Conservation (phyloP, 306 rosid species). For the Datisca glomerata region DNA sequence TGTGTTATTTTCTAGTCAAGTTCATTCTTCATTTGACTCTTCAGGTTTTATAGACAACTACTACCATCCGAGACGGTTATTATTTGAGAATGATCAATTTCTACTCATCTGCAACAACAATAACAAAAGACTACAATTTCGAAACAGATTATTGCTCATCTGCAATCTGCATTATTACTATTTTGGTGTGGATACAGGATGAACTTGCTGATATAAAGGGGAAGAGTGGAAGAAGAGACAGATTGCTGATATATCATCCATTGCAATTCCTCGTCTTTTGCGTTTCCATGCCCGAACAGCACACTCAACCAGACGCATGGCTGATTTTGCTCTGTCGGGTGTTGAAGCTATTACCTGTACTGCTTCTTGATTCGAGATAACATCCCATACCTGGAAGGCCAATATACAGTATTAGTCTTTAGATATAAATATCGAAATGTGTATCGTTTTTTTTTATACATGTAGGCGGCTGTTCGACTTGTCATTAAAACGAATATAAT, state of each 20-base stretch:
- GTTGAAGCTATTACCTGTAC: constrained; percentile 57
- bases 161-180: constrained; percentile 4
- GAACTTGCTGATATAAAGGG: constrained; percentile 18
- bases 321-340: constrained; percentile 42
- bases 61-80: too few species aligned
- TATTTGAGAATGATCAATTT: too few species aligned
- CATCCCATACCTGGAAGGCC: constrained; percentile 80
- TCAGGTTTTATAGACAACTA: too few species aligned
- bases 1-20: too few species aligned
- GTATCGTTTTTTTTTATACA: too few species aligned
- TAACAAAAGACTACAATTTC: too few species aligned
- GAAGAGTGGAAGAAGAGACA: constrained; percentile 76
- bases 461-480: too few species aligned
- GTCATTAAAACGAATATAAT: too few species aligned
- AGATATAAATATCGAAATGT: too few species aligned
- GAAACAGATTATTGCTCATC: too few species aligned
- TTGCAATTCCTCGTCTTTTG: constrained; percentile 68
- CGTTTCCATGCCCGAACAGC: constrained; percentile 81
- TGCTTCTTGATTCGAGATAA: constrained; percentile 87
- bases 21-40: too few species aligned
- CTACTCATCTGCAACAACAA: too few species aligned
- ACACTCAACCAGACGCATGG: constrained; percentile 51
- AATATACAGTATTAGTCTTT: not conserved
- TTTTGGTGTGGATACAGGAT: constrained; percentile 20
- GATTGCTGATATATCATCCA: constrained; percentile 87